Evolutionary conservation across 495 filamentous ascomycete genomes (phyloP).

Genomic region (Tricharina praecox): DNA sequence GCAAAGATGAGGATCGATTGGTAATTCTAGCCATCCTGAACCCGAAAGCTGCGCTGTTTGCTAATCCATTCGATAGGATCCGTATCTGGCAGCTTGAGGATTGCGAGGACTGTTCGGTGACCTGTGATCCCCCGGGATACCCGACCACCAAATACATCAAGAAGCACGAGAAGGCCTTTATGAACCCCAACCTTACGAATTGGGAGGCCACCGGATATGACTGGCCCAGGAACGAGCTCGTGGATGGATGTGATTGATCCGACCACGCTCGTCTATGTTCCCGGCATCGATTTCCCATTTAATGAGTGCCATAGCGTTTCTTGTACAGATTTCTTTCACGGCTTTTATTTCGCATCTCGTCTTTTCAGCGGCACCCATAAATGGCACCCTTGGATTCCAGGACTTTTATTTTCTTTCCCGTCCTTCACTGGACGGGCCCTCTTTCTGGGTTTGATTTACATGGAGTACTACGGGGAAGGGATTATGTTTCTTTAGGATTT

Average conservation of each 20-base stretch:
- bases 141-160: conserved; percentile 56
- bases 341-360: no score
- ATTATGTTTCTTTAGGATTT: no score
- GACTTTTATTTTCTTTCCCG: no score
- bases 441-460: no score
- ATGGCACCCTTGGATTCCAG: no score
- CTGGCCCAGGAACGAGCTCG: conserved; percentile 36
- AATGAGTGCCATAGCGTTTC: no score
- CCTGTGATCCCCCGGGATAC: conserved; percentile 56
- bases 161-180: conserved; percentile 44
- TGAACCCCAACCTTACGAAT: conserved; percentile 46
- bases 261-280: no score
- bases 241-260: conserved; percentile 31
- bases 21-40: neutral
- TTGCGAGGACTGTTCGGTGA: conserved; percentile 35
- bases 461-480: no score
- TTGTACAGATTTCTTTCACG: no score
- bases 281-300: no score
- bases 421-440: no score
- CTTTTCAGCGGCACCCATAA: no score
- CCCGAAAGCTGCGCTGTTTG: neutral
- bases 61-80: conserved; percentile 26
- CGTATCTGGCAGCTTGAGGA: conserved; percentile 56
- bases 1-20: conserved; percentile 60
- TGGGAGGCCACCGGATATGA: conserved; percentile 35